These are phyloP conservation scores for Aspergillus jensenii DNA, from an alignment of 2,329 filamentous ascomycete genomes.

Conservation along the genomic window DNA sequence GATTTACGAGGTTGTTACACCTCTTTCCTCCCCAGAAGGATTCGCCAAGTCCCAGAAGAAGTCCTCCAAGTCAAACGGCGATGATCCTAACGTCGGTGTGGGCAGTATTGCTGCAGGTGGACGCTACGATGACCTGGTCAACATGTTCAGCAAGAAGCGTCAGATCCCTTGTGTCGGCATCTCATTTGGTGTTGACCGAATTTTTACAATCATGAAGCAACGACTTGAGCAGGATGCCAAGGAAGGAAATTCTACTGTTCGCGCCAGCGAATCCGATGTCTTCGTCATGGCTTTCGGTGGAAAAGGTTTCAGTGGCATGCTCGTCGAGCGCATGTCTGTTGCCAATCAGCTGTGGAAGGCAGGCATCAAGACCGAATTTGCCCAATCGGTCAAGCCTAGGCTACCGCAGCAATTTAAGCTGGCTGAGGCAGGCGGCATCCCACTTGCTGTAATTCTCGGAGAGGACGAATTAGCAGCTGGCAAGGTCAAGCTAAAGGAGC, in stretches of 20 bases:
- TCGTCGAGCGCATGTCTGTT: constrained; percentile 81
- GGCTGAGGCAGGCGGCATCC: constrained; percentile 75
- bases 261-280: constrained; percentile 78
- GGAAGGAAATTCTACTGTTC: constrained; percentile 54
- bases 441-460: constrained; percentile 84
- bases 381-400: constrained; percentile 88
- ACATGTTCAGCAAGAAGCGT: constrained; percentile 84
- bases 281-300: constrained; percentile 95
- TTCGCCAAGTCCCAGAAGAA: constrained; percentile 41
- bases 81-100: constrained; percentile 78
- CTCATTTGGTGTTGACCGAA: constrained; percentile 92
- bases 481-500: constrained; percentile 84
- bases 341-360: constrained; percentile 78
- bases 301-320: constrained; percentile 75
- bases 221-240: constrained; percentile 63
- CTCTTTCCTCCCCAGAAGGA: constrained; percentile 10
- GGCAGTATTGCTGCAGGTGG: constrained; percentile 88
- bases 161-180: constrained; percentile 89
- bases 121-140: constrained; percentile 88
- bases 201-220: constrained; percentile 88
- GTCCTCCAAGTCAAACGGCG: constrained; percentile 54
- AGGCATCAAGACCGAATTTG: constrained; percentile 87
- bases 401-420: constrained; percentile 87
- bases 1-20: constrained; percentile 84
- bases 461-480: constrained; percentile 83